phyloP scores from a whole-genome alignment of 176 grass and related monocot species.

The Thinopyrum elongatum region DNA sequence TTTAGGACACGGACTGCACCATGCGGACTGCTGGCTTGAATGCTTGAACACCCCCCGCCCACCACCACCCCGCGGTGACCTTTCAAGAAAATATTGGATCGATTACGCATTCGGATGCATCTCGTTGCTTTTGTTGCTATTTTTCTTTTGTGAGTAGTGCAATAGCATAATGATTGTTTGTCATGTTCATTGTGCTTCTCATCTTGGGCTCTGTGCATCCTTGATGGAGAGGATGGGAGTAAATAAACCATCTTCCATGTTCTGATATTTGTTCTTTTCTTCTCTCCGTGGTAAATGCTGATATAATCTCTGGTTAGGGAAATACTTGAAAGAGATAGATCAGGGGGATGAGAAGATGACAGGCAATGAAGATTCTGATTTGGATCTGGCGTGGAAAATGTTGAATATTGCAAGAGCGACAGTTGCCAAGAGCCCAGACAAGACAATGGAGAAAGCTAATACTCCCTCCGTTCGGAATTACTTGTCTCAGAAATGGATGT shows the following conservation, averaged over 20 bases:
- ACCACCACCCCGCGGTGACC: too few species aligned
- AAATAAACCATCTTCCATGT: neutral
- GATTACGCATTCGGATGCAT: neutral
- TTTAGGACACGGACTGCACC: too few species aligned
- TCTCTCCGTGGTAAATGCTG: slow-evolving; percentile 9
- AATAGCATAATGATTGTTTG: too few species aligned
- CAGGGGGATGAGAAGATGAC: slow-evolving; percentile 33
- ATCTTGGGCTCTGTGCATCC: neutral
- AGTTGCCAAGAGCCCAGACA: slow-evolving; percentile 61
- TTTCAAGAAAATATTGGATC: too few species aligned
- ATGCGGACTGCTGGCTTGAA: too few species aligned
- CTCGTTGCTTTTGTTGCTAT: neutral
- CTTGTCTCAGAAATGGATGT: too few species aligned
- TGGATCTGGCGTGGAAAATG: slow-evolving; percentile 94
- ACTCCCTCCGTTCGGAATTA: too few species aligned
- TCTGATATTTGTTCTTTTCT: neutral
- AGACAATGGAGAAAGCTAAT: slow-evolving; percentile 67
- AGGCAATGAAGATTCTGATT: slow-evolving; percentile 74
- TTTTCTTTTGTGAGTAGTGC: neutral
- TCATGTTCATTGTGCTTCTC: too few species aligned
- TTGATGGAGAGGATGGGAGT: neutral
- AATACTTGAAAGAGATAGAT: slow-evolving; percentile 49
- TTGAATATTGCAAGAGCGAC: slow-evolving; percentile 86
- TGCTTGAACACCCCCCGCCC: too few species aligned
- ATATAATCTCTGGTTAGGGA: slow-evolving; percentile 24